Percentiles rank a stretch among this genome's conserved stretches.
phyloP scores from a whole-genome alignment of 345 rosid species.

The Hypericum androsaemum region DNA sequence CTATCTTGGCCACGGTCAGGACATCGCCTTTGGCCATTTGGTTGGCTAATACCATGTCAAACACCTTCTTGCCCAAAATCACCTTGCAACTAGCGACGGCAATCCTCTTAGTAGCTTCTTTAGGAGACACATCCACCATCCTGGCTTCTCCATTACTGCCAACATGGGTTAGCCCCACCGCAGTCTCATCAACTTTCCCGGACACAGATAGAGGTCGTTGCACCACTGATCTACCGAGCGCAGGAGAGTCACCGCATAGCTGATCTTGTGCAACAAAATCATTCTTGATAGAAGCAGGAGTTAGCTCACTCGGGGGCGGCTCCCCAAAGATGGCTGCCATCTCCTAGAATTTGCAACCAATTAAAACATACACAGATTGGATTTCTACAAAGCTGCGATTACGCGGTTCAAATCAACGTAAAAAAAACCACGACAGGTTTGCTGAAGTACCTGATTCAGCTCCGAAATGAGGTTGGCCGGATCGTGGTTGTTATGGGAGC shows the following conservation, averaged over 20 bases:
- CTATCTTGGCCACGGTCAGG: slow-evolving; percentile 78
- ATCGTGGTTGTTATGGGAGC: slow-evolving; percentile 11
- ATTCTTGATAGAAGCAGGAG: slow-evolving; percentile 6
- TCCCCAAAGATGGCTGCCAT: slow-evolving; percentile 79
- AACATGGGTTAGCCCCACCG: slow-evolving; percentile 45
- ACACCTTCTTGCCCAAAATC: slow-evolving; percentile 55
- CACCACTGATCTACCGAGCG: too few relatives aligned
- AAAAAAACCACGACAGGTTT: background rate
- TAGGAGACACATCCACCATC: slow-evolving; percentile 91
- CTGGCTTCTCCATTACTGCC: slow-evolving; percentile 63
- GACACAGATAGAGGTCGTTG: background rate
- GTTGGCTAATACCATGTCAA: slow-evolving; percentile 67
- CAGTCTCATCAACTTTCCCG: slow-evolving; percentile 8
- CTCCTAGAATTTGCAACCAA: slow-evolving; percentile 35
- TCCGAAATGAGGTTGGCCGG: slow-evolving; percentile 12
- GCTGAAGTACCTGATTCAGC: slow-evolving; percentile 15
- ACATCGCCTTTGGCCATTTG: slow-evolving; percentile 93
- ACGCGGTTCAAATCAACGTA: too few relatives aligned
- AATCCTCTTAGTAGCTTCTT: slow-evolving; percentile 49
- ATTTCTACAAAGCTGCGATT: background rate
- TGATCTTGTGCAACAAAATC: background rate
- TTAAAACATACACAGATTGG: background rate
- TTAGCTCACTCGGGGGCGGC: slow-evolving; percentile 38
- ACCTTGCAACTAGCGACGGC: slow-evolving; percentile 80
- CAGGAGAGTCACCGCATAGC: too few relatives aligned